Evolutionary conservation across 202 grass and related monocot genomes (phyloP).

Genomic region (Hordeum pubiflorum): DNA sequence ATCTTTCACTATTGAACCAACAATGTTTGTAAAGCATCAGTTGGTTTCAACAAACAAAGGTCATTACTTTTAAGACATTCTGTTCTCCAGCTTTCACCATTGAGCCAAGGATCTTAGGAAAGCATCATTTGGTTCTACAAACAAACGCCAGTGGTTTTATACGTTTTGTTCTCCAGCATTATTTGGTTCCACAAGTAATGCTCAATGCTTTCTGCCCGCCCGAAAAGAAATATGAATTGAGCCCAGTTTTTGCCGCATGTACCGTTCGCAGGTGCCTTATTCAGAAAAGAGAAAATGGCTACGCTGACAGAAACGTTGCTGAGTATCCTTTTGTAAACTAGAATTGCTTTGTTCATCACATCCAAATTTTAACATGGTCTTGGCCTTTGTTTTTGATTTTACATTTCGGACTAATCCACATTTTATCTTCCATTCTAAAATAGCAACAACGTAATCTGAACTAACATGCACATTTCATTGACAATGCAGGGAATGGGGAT

Average conservation of each 20-base stretch:
- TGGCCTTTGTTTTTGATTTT: neutral
- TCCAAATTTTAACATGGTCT: neutral
- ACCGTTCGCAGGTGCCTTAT: too few species aligned
- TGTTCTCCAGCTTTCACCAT: neutral
- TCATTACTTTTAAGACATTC: neutral
- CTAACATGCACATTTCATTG: neutral
- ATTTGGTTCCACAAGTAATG: neutral
- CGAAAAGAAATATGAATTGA: neutral
- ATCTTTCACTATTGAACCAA: neutral
- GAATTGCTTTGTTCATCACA: neutral
- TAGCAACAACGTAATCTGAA: neutral
- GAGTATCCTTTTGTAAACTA: neutral
- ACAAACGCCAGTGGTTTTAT: neutral
- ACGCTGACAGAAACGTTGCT: too few species aligned
- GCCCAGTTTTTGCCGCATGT: too few species aligned
- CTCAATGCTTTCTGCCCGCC: too few species aligned
- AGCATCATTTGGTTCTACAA: neutral
- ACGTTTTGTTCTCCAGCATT: neutral
- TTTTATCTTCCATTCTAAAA: neutral
- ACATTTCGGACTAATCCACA: neutral
- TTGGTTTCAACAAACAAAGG: conserved; percentile 5
- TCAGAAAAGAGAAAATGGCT: too few species aligned
- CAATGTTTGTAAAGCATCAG: neutral
- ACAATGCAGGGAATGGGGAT: conserved; percentile 71
- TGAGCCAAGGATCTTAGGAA: neutral